Evolutionary conservation across 2,329 filamentous ascomycete species (phyloP).

Genomic region (Orbilia blumenaviensis): DNA sequence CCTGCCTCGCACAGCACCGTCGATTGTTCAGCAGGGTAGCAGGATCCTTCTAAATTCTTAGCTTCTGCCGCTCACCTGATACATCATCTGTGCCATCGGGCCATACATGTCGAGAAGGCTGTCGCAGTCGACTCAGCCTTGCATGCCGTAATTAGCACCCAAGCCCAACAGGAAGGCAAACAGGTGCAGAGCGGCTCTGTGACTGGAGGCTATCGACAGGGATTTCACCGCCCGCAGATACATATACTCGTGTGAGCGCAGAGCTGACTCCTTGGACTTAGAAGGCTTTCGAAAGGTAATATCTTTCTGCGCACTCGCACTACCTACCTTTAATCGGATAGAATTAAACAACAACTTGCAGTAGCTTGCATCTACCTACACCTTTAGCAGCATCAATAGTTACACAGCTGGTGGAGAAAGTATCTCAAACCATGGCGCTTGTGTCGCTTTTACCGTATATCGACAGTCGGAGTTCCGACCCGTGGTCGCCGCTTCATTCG

Average conservation of each 20-base stretch:
- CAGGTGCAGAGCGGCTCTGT: neutral
- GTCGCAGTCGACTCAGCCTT: constrained; percentile 47
- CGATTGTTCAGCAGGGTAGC: neutral
- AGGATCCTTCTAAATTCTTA: neutral
- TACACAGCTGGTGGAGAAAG: neutral
- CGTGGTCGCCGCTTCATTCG: constrained; percentile 30
- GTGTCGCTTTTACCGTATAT: constrained; percentile 48
- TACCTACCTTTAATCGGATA: constrained; percentile 4
- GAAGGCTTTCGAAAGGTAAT: constrained; percentile 10
- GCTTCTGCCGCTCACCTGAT: constrained; percentile 8
- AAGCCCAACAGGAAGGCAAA: constrained; percentile 20
- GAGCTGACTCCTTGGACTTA: constrained; percentile 5
- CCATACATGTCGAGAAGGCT: neutral
- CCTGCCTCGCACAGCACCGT: neutral
- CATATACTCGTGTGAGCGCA: constrained; percentile 22
- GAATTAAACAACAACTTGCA: neutral
- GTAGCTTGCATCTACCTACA: constrained; percentile 20
- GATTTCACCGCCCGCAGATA: constrained; percentile 13
- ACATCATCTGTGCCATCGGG: neutral
- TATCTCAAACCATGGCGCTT: constrained; percentile 20
- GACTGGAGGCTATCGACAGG: constrained; percentile 6
- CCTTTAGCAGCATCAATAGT: neutral
- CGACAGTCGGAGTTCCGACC: constrained; percentile 35
- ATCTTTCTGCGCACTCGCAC: constrained; percentile 8
- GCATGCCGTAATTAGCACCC: constrained; percentile 35